Conservation (phyloP, 2,329 filamentous ascomycete genomes). For the Penicillium crustosum region DNA sequence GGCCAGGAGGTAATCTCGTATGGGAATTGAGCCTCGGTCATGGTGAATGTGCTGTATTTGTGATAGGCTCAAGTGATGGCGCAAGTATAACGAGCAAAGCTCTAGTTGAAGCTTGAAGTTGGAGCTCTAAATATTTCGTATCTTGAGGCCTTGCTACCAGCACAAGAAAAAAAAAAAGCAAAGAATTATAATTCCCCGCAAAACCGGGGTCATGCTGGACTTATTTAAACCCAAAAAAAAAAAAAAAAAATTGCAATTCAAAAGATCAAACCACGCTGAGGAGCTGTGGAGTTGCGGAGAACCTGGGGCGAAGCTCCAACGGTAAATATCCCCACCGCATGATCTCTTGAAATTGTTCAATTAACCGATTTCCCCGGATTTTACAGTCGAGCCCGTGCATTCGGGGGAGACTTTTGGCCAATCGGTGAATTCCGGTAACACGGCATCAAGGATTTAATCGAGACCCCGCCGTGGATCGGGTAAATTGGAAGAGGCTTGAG, state of each 20-base stretch:
- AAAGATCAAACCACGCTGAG: not conserved
- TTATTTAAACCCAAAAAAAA: slow-evolving; percentile 5
- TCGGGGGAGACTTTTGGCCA: not conserved
- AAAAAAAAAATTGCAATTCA: not conserved
- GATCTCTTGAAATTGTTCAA: not conserved
- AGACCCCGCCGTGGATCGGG: not conserved
- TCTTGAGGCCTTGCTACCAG: not conserved
- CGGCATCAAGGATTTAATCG: not conserved
- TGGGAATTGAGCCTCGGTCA: slow-evolving; percentile 1
- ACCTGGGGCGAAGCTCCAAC: slow-evolving; percentile 5
- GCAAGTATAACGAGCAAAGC: not conserved
- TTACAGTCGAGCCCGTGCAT: not conserved
- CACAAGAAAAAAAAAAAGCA: not conserved
- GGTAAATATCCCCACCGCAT: not conserved
- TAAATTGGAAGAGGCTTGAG: not conserved
- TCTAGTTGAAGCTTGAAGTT: not conserved
- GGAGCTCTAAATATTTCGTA: not conserved
- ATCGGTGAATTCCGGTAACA: slow-evolving; percentile 1
- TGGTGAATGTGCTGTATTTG: not conserved
- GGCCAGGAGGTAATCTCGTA: slow-evolving; percentile 1
- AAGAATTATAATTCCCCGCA: slow-evolving; percentile 3
- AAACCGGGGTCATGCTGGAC: slow-evolving; percentile 1
- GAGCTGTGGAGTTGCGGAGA: slow-evolving; percentile 6
- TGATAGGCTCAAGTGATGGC: not conserved
- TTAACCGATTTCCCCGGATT: slow-evolving; percentile 15